A percentile compares a stretch with the other conserved stretches of the same genome.
These are phyloP conservation scores for Microstroma glucosiphilum DNA, from an alignment of 1,284 basidiomycete genomes.

Conservation along the genomic window DNA sequence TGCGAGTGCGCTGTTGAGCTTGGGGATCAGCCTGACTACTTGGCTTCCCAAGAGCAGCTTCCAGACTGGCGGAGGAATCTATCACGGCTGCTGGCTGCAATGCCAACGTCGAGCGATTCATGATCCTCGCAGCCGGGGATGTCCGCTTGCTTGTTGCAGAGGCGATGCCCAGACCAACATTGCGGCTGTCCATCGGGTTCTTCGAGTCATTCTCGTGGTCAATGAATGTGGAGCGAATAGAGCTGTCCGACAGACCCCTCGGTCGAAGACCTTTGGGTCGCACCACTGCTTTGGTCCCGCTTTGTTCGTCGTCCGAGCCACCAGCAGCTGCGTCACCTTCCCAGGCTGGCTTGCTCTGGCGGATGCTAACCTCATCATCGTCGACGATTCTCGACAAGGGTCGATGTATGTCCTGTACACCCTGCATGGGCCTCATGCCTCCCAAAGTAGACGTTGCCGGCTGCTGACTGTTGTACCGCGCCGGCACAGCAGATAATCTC, in stretches of 20 bases:
- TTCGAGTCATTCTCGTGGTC: conserved; percentile 21
- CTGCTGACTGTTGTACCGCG: background rate
- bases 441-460: background rate
- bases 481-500: background rate
- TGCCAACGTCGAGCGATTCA: conserved; percentile 39
- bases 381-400: conserved; percentile 34
- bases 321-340: conserved; percentile 11
- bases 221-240: conserved; percentile 40
- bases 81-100: conserved; percentile 16
- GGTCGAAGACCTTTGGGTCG: conserved; percentile 20
- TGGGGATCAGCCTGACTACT: too few relatives aligned
- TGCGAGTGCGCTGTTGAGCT: too few relatives aligned
- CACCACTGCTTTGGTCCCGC: background rate
- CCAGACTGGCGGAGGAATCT: too few relatives aligned
- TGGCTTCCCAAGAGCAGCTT: too few relatives aligned
- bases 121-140: conserved; percentile 33
- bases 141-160: conserved; percentile 12
- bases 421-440: conserved; percentile 1
- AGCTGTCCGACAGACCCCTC: conserved; percentile 44
- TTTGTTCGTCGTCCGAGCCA: background rate
- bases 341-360: conserved; percentile 24
- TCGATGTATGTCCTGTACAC: conserved; percentile 4
- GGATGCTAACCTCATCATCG: conserved; percentile 40
- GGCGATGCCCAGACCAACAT: conserved; percentile 11
- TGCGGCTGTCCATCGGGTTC: conserved; percentile 10